A percentile compares a stretch with the other conserved stretches of the same genome.
Evolutionary conservation across 345 rosid genomes (phyloP).

Genomic region (Eucalyptus dawsonii): DNA sequence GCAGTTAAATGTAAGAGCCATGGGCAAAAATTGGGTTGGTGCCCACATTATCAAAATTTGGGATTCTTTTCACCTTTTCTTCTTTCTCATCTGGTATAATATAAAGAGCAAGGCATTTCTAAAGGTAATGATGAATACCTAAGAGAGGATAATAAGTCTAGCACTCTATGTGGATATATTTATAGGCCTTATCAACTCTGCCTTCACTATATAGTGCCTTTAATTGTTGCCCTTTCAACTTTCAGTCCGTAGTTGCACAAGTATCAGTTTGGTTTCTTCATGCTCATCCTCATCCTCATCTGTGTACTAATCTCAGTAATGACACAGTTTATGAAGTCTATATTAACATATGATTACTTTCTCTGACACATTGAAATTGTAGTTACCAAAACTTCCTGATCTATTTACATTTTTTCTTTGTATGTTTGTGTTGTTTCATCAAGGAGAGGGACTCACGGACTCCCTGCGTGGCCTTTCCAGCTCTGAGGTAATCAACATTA

Average conservation of each 20-base stretch:
- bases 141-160: not conserved
- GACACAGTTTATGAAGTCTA: not conserved
- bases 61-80: not conserved
- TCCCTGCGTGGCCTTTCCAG: slow-evolving; percentile 66
- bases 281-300: not conserved
- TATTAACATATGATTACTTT: not conserved
- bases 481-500: slow-evolving; percentile 42
- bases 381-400: not conserved
- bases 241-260: not conserved
- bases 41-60: not conserved
- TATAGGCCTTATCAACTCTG: not conserved
- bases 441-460: slow-evolving; percentile 93
- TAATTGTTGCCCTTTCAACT: not conserved
- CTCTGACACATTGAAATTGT: not conserved
- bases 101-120: not conserved
- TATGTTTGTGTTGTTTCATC: not conserved
- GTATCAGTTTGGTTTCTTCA: not conserved
- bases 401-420: not conserved
- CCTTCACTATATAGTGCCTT: not conserved
- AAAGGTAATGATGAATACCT: not conserved
- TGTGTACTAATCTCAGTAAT: not conserved
- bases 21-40: not conserved
- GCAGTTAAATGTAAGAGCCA: not conserved
- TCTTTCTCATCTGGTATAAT: not conserved
- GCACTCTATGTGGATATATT: not conserved